Conservation (phyloP, 1,284 basidiomycete genomes). For the Pseudozyma sp. region DNA sequence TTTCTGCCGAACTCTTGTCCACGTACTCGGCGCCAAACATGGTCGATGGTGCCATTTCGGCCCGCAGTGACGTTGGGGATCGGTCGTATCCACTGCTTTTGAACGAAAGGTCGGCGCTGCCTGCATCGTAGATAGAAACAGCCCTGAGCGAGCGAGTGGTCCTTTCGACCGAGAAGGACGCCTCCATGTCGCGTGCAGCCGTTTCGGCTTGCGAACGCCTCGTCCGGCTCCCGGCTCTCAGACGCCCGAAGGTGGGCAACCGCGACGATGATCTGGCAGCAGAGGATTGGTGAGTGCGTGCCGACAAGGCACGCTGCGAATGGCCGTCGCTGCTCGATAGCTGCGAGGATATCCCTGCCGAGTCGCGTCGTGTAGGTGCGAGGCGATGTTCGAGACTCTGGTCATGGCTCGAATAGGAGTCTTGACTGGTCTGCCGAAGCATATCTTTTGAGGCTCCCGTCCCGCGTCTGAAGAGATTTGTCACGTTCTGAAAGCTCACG, state of each 20-base stretch:
- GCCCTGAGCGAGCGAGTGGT: slow-evolving; percentile 39
- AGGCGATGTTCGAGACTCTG: not conserved
- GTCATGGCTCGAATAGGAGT: not conserved
- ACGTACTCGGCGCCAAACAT: slow-evolving; percentile 54
- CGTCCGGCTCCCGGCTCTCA: slow-evolving; percentile 30
- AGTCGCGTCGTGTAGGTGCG: slow-evolving; percentile 22
- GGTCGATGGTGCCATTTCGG: slow-evolving; percentile 26
- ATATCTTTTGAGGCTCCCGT: not conserved
- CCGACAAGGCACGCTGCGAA: slow-evolving; percentile 33
- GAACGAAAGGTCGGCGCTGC: not conserved
- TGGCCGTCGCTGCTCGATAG: slow-evolving; percentile 44
- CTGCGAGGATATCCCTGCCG: slow-evolving; percentile 25
- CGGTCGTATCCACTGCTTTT: not conserved
- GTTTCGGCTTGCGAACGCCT: slow-evolving; percentile 26
- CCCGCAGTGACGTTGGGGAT: slow-evolving; percentile 19
- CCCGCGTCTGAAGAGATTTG: slow-evolving; percentile 11
- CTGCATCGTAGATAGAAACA: slow-evolving; percentile 30
- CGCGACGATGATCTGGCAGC: slow-evolving; percentile 26
- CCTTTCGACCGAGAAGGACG: slow-evolving; percentile 34
- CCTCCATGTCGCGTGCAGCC: slow-evolving; percentile 31
- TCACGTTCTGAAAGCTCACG: slow-evolving; percentile 26
- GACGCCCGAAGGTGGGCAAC: slow-evolving; percentile 33
- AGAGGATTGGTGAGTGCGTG: slow-evolving; percentile 31
- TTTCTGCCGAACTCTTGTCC: slow-evolving; percentile 46
- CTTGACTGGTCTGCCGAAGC: slow-evolving; percentile 18